phyloP scores from a whole-genome alignment of 2,329 filamentous ascomycete species.

The Penicillium psychrosexuale region DNA sequence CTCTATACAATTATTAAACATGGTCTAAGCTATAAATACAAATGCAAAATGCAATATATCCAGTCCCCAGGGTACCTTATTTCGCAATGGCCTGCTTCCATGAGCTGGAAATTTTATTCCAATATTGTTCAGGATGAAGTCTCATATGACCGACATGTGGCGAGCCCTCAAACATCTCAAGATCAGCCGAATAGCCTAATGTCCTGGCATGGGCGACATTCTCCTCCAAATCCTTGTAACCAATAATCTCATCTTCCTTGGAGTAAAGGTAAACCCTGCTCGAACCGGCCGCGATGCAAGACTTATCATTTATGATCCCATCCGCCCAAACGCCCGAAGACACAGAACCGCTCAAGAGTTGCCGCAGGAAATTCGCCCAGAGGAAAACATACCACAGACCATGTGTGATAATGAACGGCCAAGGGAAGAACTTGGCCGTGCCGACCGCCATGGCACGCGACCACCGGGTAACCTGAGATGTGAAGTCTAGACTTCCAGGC shows the following conservation, averaged over 20 bases:
- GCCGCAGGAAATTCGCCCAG: conserved; percentile 32
- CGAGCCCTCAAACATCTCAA: conserved; percentile 56
- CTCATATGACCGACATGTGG: conserved; percentile 62
- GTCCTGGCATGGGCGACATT: conserved; percentile 24
- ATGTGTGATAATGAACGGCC: conserved; percentile 51
- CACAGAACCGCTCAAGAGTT: conserved; percentile 11
- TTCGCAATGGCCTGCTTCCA: conserved; percentile 18
- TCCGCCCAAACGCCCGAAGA: conserved; percentile 22
- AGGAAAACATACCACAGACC: conserved; percentile 48
- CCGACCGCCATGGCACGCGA: conserved; percentile 54
- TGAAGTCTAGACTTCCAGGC: conserved; percentile 48
- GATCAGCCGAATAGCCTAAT: conserved; percentile 50
- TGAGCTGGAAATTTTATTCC: conserved; percentile 36
- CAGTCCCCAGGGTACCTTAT: neutral
- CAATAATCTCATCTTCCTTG: conserved; percentile 27
- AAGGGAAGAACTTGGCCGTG: conserved; percentile 39
- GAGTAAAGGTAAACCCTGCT: conserved; percentile 24
- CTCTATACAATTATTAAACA: conserved; percentile 1
- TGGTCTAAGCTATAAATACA: neutral
- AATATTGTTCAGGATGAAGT: conserved; percentile 57
- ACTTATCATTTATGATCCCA: conserved; percentile 16
- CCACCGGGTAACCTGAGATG: conserved; percentile 46
- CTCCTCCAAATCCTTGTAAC: conserved; percentile 23
- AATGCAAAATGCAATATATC: neutral
- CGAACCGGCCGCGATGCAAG: conserved; percentile 3